Evolutionary conservation across 176 grass and related monocot species (phyloP).

Genomic region (Dactylis glomerata): DNA sequence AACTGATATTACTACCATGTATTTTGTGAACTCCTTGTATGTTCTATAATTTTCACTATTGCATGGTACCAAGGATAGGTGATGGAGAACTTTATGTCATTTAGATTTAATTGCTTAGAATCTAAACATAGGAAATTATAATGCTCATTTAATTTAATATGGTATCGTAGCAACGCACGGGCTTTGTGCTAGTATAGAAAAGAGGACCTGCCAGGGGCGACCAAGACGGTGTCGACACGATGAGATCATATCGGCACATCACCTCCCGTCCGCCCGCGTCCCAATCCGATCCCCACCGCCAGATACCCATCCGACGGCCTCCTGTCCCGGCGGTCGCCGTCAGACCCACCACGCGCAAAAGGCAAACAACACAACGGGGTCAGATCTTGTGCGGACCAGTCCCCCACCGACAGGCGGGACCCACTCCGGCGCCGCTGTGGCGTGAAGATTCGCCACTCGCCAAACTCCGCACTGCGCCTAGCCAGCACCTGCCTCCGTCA

Average conservation of each 20-base stretch:
- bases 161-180: no score
- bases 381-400: neutral
- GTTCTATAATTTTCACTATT: no score
- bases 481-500: neutral
- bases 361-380: neutral
- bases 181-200: no score
- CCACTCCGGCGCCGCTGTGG: neutral
- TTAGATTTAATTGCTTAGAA: no score
- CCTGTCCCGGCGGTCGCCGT: neutral
- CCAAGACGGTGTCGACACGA: constrained; percentile 27
- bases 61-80: no score
- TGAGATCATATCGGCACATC: constrained; percentile 10
- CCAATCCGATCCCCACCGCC: neutral
- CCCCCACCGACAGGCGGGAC: neutral
- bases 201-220: no score
- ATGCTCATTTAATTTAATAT: no score
- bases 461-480: neutral
- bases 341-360: neutral
- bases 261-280: constrained; percentile 26
- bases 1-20: no score
- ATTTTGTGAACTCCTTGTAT: no score
- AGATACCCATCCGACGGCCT: neutral
- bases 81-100: no score
- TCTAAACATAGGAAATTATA: no score
- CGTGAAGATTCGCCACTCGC: constrained; percentile 22